These are phyloP conservation scores for Passalora sequoiae DNA, from an alignment of 2,329 filamentous ascomycete species.

Conservation along the genomic window DNA sequence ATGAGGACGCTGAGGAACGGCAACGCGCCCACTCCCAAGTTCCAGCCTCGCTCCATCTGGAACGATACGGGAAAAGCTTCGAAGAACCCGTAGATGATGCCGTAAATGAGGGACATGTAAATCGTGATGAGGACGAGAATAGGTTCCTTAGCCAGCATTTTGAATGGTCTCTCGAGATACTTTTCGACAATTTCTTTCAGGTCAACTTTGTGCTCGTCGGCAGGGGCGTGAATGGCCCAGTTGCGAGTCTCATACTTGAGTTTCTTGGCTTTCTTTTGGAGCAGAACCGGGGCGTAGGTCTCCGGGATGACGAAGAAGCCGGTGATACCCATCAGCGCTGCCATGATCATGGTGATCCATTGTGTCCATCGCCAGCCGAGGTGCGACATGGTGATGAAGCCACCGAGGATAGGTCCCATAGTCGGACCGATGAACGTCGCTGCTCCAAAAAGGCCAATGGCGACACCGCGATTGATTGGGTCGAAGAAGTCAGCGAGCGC, in stretches of 20 bases:
- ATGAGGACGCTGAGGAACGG: conserved; percentile 26
- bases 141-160: conserved; percentile 36
- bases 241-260: conserved; percentile 51
- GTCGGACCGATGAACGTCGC: conserved; percentile 27
- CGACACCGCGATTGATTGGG: conserved; percentile 26
- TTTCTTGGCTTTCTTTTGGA: conserved; percentile 46
- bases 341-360: conserved; percentile 37
- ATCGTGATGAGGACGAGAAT: conserved; percentile 47
- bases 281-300: conserved; percentile 42
- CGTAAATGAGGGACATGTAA: conserved; percentile 34
- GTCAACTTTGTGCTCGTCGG: conserved; percentile 41
- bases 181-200: conserved; percentile 46
- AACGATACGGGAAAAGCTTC: conserved; percentile 31
- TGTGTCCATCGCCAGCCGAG: conserved; percentile 31
- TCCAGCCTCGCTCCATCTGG: conserved; percentile 24
- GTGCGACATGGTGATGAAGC: conserved; percentile 25
- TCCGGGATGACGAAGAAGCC: conserved; percentile 47
- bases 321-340: conserved; percentile 40
- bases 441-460: conserved; percentile 24
- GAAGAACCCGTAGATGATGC: conserved; percentile 30
- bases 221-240: conserved; percentile 28
- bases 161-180: conserved; percentile 47
- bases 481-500: conserved; percentile 26
- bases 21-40: conserved; percentile 23
- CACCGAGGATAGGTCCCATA: conserved; percentile 25